phyloP scores from a whole-genome alignment of 768 basidiomycete species.

The Nevesoporus exiguus region DNA sequence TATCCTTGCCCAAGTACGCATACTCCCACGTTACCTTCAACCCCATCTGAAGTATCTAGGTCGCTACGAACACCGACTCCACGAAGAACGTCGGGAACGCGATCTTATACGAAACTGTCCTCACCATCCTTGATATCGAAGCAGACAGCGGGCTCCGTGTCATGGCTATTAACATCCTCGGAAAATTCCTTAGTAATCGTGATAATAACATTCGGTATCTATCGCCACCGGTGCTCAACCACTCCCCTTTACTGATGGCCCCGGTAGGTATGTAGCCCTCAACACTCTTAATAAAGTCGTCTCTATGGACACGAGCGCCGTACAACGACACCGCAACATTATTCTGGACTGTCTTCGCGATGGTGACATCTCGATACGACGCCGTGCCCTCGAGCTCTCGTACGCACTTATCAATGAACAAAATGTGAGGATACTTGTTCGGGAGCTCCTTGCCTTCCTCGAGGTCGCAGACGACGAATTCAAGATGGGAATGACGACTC shows the following conservation, averaged over 20 bases:
- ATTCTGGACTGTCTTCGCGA: conserved; percentile 99
- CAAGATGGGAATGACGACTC: conserved; percentile 96
- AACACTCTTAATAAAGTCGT: conserved; percentile 99
- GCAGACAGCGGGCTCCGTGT: conserved; percentile 93
- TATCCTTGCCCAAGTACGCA: conserved; percentile 83
- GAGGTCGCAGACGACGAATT: conserved; percentile 99
- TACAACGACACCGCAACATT: conserved; percentile 95
- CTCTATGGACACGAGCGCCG: conserved; percentile 95
- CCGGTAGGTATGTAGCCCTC: conserved; percentile 85
- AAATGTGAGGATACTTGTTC: conserved; percentile 87
- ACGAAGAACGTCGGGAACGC: conserved; percentile 98
- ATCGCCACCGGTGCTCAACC: neutral
- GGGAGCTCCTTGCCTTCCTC: conserved; percentile 92
- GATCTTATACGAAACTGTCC: conserved; percentile 95
- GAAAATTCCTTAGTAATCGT: conserved; percentile 94
- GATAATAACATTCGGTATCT: conserved; percentile 97
- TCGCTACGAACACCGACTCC: conserved; percentile 98
- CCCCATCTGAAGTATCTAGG: conserved; percentile 42
- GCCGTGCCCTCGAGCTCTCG: conserved; percentile 93
- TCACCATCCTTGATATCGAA: conserved; percentile 95
- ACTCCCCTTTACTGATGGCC: conserved; percentile 2
- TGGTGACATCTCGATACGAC: conserved; percentile 96
- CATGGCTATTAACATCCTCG: conserved; percentile 99
- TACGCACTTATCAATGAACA: conserved; percentile 96
- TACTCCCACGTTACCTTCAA: neutral